These are phyloP conservation scores for Ceriops zippeliana DNA, from an alignment of 345 rosid species.

Conservation along the genomic window DNA sequence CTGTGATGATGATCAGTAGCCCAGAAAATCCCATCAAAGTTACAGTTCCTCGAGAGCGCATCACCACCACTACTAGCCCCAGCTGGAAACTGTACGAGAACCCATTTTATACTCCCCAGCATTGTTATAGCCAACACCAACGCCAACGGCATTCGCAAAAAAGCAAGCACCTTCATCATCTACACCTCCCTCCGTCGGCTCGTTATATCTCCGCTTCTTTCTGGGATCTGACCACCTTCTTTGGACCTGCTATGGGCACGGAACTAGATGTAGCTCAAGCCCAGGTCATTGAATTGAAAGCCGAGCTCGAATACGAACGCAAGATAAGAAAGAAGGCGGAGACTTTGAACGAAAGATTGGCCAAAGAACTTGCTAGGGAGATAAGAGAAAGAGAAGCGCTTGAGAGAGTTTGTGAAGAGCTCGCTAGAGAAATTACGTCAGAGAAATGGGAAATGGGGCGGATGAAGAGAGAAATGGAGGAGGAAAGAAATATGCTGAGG, in stretches of 20 bases:
- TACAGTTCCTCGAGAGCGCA: constrained; percentile 24
- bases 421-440: constrained; percentile 47
- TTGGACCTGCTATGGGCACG: constrained; percentile 49
- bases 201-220: constrained; percentile 48
- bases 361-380: constrained; percentile 62
- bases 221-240: constrained; percentile 62
- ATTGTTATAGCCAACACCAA: constrained; percentile 10
- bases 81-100: constrained; percentile 77
- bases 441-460: constrained; percentile 50
- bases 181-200: constrained; percentile 28
- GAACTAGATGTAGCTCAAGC: constrained; percentile 45
- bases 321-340: constrained; percentile 60
- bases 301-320: constrained; percentile 64
- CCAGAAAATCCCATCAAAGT: constrained; percentile 29
- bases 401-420: constrained; percentile 57
- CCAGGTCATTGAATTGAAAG: constrained; percentile 61
- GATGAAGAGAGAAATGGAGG: constrained; percentile 60
- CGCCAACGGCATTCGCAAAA: constrained; percentile 23
- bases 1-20: constrained; percentile 48
- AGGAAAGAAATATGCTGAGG: constrained; percentile 73
- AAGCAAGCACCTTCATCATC: constrained; percentile 26
- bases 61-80: constrained; percentile 43
- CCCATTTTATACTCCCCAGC: constrained; percentile 48
- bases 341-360: constrained; percentile 54
- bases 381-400: constrained; percentile 55